Evolutionary conservation across 129 eudicot species (phyloP).

Genomic region (Dittrichia graveolens): DNA sequence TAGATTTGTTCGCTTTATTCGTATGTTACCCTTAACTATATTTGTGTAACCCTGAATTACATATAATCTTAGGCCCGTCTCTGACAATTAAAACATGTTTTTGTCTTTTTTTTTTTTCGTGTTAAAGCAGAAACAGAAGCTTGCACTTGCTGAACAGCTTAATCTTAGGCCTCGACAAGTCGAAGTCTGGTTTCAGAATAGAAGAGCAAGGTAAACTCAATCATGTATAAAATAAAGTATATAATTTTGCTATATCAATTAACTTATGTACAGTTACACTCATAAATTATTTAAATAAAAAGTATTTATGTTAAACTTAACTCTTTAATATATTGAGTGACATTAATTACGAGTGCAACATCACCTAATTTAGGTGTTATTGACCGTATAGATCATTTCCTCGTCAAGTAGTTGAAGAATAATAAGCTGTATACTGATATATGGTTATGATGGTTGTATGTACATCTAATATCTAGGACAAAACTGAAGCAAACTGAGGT

Average conservation of each 20-base stretch:
- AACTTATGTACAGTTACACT: too few species aligned
- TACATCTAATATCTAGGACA: slow-evolving; percentile 44
- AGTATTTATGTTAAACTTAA: too few species aligned
- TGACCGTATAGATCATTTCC: too few species aligned
- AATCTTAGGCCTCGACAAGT: slow-evolving; percentile 83
- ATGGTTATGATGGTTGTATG: slow-evolving; percentile 3
- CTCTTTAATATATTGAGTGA: too few species aligned
- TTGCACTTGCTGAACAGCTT: slow-evolving; percentile 72
- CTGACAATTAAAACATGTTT: too few species aligned
- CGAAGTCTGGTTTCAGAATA: slow-evolving; percentile 88
- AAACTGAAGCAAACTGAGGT: slow-evolving; percentile 88
- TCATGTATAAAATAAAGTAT: not conserved
- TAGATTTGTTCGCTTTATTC: not conserved
- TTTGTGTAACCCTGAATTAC: not conserved
- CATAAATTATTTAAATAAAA: too few species aligned
- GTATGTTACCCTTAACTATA: not conserved
- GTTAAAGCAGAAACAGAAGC: slow-evolving; percentile 71
- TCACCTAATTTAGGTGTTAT: too few species aligned
- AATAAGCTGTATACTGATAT: not conserved
- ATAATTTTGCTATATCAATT: too few species aligned
- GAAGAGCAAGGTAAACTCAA: slow-evolving; percentile 66
- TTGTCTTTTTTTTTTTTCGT: not conserved
- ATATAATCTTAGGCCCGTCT: too few species aligned
- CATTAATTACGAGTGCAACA: too few species aligned
- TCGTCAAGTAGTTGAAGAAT: not conserved